phyloP scores from a whole-genome alignment of 2,329 filamentous ascomycete species.

The Niveomyces coronatus region DNA sequence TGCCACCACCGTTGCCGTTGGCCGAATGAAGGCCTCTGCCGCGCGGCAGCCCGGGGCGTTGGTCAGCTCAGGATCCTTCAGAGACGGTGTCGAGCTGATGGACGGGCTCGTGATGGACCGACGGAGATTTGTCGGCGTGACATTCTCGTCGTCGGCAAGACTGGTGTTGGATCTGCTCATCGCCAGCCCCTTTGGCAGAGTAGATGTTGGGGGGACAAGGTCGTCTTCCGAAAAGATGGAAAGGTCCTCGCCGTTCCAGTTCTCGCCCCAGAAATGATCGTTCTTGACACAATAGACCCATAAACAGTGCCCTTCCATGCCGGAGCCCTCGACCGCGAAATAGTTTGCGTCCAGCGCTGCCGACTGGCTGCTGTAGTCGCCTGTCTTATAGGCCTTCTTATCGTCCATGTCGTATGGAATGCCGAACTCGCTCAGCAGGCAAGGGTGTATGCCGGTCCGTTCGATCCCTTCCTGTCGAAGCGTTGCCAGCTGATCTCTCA shows the following conservation, averaged over 20 bases:
- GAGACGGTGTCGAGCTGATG: constrained; percentile 48
- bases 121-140: constrained; percentile 69
- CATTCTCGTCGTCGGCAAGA: constrained; percentile 37
- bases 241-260: constrained; percentile 96
- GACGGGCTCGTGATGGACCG: constrained; percentile 58
- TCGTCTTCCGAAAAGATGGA: constrained; percentile 86
- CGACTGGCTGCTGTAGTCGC: constrained; percentile 87
- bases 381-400: constrained; percentile 88
- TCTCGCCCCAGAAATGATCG: constrained; percentile 78
- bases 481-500: constrained; percentile 74
- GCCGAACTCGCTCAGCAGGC: constrained; percentile 87
- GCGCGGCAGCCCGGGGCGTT: constrained; percentile 68
- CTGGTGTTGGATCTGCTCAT: constrained; percentile 36
- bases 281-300: constrained; percentile 85
- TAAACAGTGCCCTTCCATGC: constrained; percentile 74
- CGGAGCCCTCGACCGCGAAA: constrained; percentile 77
- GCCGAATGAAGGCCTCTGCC: constrained; percentile 86
- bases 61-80: constrained; percentile 46
- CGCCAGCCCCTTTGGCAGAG: constrained; percentile 33
- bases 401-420: constrained; percentile 99
- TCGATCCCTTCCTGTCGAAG: constrained; percentile 82
- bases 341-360: constrained; percentile 94
- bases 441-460: constrained; percentile 79
- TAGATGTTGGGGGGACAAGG: constrained; percentile 45
- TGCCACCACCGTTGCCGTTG: constrained; percentile 64